Conservation (phyloP, 192 early-diverging fungal genomes). For the Coemansia sp. region DNA sequence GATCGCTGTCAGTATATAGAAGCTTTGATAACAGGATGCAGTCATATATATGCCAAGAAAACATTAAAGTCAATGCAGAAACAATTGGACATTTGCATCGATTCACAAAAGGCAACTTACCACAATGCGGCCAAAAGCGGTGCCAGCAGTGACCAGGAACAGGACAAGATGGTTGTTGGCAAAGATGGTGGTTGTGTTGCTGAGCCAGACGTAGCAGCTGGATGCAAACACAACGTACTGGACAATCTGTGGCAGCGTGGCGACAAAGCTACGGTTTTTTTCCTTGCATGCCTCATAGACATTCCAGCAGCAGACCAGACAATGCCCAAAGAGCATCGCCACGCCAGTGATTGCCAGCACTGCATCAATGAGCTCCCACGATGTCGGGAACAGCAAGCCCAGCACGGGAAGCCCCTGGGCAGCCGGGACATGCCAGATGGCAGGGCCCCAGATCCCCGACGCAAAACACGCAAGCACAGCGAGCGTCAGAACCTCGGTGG, state of each 20-base stretch:
- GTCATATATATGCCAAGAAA: background rate
- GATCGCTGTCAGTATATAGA: background rate
- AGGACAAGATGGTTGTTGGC: constrained; percentile 68
- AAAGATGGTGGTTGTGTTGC: constrained; percentile 69
- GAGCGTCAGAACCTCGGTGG: constrained; percentile 79
- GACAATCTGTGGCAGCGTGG: constrained; percentile 63
- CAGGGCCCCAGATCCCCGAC: constrained; percentile 68
- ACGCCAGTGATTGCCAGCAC: constrained; percentile 30
- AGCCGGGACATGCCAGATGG: constrained; percentile 49
- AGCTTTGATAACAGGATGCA: background rate
- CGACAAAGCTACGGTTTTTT: constrained; percentile 62
- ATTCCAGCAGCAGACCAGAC: constrained; percentile 49
- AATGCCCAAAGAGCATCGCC: constrained; percentile 46
- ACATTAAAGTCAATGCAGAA: background rate
- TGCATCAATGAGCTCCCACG: constrained; percentile 46
- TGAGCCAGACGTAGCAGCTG: constrained; percentile 71
- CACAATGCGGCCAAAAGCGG: constrained; percentile 83
- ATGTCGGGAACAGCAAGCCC: constrained; percentile 41
- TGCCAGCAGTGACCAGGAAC: constrained; percentile 73
- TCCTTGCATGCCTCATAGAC: constrained; percentile 55
- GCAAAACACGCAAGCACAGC: constrained; percentile 65
- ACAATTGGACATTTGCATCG: background rate
- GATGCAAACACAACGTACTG: constrained; percentile 64
- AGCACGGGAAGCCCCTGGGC: constrained; percentile 38
- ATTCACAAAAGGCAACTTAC: constrained; percentile 23